phyloP scores from a whole-genome alignment of 805 yeast species.

The Candida krabiensis region DNA sequence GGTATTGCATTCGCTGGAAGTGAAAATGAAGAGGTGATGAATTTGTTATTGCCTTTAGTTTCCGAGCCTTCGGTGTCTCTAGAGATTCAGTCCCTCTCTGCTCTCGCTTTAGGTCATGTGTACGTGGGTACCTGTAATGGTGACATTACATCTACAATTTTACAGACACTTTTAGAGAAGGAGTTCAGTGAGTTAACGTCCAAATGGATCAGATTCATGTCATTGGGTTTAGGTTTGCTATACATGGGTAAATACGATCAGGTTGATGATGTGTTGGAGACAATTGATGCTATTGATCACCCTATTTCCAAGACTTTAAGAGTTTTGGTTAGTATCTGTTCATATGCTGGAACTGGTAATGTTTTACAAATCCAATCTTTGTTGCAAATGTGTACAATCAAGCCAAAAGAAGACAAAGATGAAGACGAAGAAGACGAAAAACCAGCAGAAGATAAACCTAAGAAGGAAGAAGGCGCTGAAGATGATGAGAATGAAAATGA shows the following conservation, averaged over 20 bases:
- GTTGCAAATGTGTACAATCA: constrained; percentile 84
- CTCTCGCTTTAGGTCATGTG: constrained; percentile 88
- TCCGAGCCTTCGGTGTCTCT: constrained; percentile 72
- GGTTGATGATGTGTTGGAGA: constrained; percentile 90
- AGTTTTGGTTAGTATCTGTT: constrained; percentile 87
- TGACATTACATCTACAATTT: constrained; percentile 86
- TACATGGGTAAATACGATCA: constrained; percentile 94
- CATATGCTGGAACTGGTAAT: constrained; percentile 97
- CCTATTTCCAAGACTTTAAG: constrained; percentile 88
- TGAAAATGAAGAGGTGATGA: constrained; percentile 78
- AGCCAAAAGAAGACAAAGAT: constrained; percentile 54
- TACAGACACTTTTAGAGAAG: constrained; percentile 88
- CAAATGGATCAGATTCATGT: constrained; percentile 87
- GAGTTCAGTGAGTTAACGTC: constrained; percentile 72
- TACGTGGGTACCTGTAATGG: constrained; percentile 97
- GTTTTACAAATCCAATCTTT: constrained; percentile 91
- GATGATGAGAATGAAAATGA: constrained; percentile 33
- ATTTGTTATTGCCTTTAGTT: constrained; percentile 76
- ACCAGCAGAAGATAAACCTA: constrained; percentile 12
- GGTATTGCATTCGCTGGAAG: constrained; percentile 97
- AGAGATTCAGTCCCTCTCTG: constrained; percentile 82
- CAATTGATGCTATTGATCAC: constrained; percentile 92
- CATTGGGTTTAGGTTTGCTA: constrained; percentile 86
- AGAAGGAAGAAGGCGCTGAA: constrained; percentile 15
- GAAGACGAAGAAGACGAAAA: constrained; percentile 59